These are phyloP conservation scores for Daldinia sp. DNA, from an alignment of 2,329 filamentous ascomycete genomes.

Conservation along the genomic window DNA sequence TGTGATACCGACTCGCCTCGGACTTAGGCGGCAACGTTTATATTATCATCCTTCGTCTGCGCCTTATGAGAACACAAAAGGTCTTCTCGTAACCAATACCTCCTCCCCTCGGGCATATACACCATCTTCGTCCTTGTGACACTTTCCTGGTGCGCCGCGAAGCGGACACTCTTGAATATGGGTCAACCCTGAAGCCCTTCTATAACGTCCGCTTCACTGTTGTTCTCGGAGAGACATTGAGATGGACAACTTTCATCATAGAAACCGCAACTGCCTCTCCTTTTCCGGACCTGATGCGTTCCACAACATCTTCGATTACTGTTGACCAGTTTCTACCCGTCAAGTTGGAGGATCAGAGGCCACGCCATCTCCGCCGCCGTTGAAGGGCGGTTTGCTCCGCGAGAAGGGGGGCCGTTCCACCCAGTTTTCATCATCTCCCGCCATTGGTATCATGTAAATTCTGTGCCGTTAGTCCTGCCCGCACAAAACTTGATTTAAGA, in stretches of 20 bases:
- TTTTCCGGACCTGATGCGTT: slow-evolving; percentile 1
- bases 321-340: slow-evolving; percentile 1
- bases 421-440: neutral
- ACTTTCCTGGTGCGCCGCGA: slow-evolving; percentile 9
- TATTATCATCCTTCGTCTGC: slow-evolving; percentile 22
- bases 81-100: neutral
- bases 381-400: slow-evolving; percentile 1
- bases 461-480: neutral
- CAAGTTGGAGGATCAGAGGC: neutral
- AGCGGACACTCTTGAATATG: slow-evolving; percentile 12
- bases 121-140: slow-evolving; percentile 2
- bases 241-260: neutral
- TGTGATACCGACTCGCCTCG: slow-evolving; percentile 25
- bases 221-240: slow-evolving; percentile 2
- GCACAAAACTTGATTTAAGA: neutral
- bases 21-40: slow-evolving; percentile 37
- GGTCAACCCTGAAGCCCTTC: slow-evolving; percentile 25
- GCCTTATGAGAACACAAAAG: slow-evolving; percentile 1
- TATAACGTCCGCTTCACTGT: slow-evolving; percentile 16
- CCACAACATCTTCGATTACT: slow-evolving; percentile 1
- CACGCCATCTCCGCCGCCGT: slow-evolving; percentile 3
- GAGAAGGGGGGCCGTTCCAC: neutral
- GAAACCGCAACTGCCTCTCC: neutral
- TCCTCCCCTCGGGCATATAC: neutral
- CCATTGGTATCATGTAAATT: neutral